A percentile compares a stretch with the other conserved stretches of the same genome.
Conservation (phyloP, 2,329 filamentous ascomycete genomes). For the Neonectria faginata region DNA sequence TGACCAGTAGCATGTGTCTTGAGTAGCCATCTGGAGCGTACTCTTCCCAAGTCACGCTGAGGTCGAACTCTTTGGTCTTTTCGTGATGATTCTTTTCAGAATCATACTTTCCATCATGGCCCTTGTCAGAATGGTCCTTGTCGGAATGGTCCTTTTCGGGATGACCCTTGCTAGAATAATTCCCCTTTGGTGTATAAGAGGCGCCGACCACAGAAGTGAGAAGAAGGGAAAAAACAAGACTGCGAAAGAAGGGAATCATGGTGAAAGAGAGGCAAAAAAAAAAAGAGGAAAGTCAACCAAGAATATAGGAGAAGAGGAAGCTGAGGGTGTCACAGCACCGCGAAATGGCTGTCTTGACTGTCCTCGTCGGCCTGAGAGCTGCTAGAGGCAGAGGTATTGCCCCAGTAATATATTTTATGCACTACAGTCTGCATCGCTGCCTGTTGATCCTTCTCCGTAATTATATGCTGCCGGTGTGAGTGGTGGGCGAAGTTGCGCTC, state of each 20-base stretch:
- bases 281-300: neutral
- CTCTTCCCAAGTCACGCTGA: conserved; percentile 53
- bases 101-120: neutral
- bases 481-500: neutral
- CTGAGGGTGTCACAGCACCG: conserved; percentile 20
- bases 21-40: conserved; percentile 58
- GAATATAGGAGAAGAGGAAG: conserved; percentile 9
- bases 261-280: neutral
- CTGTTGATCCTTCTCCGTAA: neutral
- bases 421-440: neutral
- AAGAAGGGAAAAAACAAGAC: conserved; percentile 7
- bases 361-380: neutral
- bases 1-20: conserved; percentile 63
- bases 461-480: neutral
- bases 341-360: neutral
- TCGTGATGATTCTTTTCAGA: neutral
- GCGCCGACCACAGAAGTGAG: conserved; percentile 10
- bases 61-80: conserved; percentile 42
- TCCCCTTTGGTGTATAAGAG: neutral
- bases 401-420: neutral
- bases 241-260: conserved; percentile 15
- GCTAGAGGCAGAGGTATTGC: neutral
- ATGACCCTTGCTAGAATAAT: neutral
- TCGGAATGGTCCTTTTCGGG: neutral
- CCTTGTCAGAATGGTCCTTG: neutral